Evolutionary conservation across 352 stramenopile species (phyloP), one percentile per base, ranked within the genome.

Genomic region (Pythium rhizo-oryzae): DNA sequence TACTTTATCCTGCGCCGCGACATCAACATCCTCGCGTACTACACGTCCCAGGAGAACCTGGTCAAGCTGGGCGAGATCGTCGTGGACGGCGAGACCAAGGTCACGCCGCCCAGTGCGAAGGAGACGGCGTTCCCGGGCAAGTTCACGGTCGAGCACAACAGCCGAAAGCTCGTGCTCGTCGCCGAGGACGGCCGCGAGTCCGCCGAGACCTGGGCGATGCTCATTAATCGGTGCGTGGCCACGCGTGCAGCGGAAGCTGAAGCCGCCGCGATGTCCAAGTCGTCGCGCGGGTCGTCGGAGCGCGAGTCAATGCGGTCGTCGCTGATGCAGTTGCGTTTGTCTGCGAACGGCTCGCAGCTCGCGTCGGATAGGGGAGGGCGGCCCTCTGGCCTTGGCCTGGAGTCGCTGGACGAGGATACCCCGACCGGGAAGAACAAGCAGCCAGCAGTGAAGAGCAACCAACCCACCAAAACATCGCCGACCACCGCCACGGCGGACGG

Each of bases 1-100:
- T 96, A 92, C 62, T 96, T 96, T 54, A 92, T 96, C 58, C 53
- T 96, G 59, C 84, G 88, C 15, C 71, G 84, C 16, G 88, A 96
- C 46, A 59, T 88, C 4, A 84, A 84, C 7, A 74, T 94, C 49
- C 65, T 96, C 4, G 82, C 81, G 65, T 96, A 96, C 74, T 96
- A 94, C 74, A 84, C 82, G 50, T 93, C 86, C 8, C 70, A 79
- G 8, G 73, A 92, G 15, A 83, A 92, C 62, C 75, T 96, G 23
- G 87, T 81, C 39, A 94, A 94, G 59, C 75, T 96, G 4, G 88
- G 88, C 18, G 88, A 96, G 65, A 88, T 96, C 50, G 46, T 71
- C 1, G 72, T 96, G 23, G 88, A 96, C 44, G 78, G 75, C 19
- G 76, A 77, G 18, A 93, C 85, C 7, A 81, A 49, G 3, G 77